Conservation (phyloP, 2,329 filamentous ascomycete genomes). For the Ceratocystis ficicola region DNA sequence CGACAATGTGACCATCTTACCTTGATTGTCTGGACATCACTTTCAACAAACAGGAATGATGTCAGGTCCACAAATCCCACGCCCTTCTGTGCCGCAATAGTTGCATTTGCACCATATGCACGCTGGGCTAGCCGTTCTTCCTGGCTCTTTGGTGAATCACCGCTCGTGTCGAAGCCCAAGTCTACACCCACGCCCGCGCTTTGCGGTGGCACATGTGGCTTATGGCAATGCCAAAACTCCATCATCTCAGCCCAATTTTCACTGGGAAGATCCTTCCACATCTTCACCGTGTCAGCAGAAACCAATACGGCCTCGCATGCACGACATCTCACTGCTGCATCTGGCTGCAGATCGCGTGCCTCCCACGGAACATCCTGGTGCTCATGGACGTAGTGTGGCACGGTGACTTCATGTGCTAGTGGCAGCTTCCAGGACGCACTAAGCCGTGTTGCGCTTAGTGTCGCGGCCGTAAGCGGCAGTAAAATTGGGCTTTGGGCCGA, state of each 20-base stretch:
- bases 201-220: conserved; percentile 52
- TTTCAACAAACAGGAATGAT: conserved; percentile 57
- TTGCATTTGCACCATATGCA: conserved; percentile 74
- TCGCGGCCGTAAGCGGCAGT: background rate
- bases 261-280: conserved; percentile 88
- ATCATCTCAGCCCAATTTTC: conserved; percentile 99
- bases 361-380: conserved; percentile 43
- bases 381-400: conserved; percentile 28
- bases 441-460: conserved; percentile 26
- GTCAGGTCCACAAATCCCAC: conserved; percentile 71
- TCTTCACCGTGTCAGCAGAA: conserved; percentile 31
- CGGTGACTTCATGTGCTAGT: conserved; percentile 26
- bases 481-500: conserved; percentile 32
- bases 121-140: conserved; percentile 44
- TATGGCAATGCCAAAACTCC: conserved; percentile 99
- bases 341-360: conserved; percentile 36
- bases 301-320: conserved; percentile 33
- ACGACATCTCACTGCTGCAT: conserved; percentile 35
- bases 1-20: conserved; percentile 28
- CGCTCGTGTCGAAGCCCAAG: background rate
- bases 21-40: conserved; percentile 45
- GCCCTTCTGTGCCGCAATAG: conserved; percentile 51
- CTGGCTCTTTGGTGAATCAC: conserved; percentile 29
- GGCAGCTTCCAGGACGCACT: conserved; percentile 45
- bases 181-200: background rate